Base-by-base conservation (phyloP, 192 early-diverging fungal species). In the Rhizophagus prolifer region DNA sequence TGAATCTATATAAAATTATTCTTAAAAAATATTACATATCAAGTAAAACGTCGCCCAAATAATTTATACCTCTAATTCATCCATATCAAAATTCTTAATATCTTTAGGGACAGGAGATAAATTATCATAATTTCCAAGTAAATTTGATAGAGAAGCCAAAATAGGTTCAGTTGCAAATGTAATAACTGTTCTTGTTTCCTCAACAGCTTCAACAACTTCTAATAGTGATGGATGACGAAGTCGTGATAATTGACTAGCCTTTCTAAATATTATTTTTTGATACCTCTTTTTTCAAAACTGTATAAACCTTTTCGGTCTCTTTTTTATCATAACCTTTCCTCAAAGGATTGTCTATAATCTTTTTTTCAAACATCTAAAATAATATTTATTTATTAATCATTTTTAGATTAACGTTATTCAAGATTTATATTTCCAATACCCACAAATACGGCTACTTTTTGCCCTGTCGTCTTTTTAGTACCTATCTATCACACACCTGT, bases 141-240 rank as follows among this genome's bases (percentile, higher is more conserved):
- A 74, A 78, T 93, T 91, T 13, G 87, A 85, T 28, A 94, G 80
- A 19, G 86, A 88, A 58, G 85, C 87, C 19, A 87, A 63, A 7
- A 95, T 82, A 0, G 88, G 93, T 69, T 95, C 94, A 1, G 92
- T 92, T 7, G 89, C 93, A 86, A 95, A 95, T 74, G 87, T 87
- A 34, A 92, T 83, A 1, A 87, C 82, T 34, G 85, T 80, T 38
- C 91, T 85, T 6, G 90, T 87, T 71, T 93, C 90, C 36, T 89
- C 87, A 21, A 94, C 78, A 4, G 93, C 90, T 72, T 94, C 94
- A 9, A 90, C 87, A 36, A 94, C 88, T 75, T 91, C 90, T 36
- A 95, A 77, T 65, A 95, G 83, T 31, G 86, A 87, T 14, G 94
- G 94, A 78, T 95, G 94, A 60, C 94, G 87, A 63, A 95, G 79